Percentiles rank a stretch among this genome's conserved stretches.
Evolutionary conservation across 2,329 filamentous ascomycete genomes (phyloP).

Genomic region (Colletotrichum sp.): DNA sequence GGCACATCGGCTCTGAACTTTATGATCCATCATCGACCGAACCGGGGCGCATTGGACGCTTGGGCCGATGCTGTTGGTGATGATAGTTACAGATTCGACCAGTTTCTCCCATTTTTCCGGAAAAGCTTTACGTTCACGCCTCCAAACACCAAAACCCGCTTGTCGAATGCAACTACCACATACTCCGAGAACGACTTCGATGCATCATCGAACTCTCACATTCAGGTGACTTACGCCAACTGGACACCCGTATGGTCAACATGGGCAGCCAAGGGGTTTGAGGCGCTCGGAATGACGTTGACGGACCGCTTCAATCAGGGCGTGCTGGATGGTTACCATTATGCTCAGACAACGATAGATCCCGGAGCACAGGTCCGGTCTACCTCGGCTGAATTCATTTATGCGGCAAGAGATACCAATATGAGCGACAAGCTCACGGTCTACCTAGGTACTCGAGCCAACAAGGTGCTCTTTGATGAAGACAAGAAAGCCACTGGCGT

Average conservation of each 20-base stretch:
- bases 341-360: slow-evolving; percentile 30
- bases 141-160: slow-evolving; percentile 23
- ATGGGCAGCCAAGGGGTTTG: slow-evolving; percentile 33
- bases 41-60: slow-evolving; percentile 24
- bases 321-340: slow-evolving; percentile 39
- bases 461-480: slow-evolving; percentile 47
- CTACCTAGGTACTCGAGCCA: slow-evolving; percentile 44
- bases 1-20: slow-evolving; percentile 31
- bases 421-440: slow-evolving; percentile 38
- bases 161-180: slow-evolving; percentile 25
- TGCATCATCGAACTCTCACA: slow-evolving; percentile 23
- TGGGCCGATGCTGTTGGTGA: slow-evolving; percentile 37
- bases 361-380: slow-evolving; percentile 29
- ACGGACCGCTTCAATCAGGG: slow-evolving; percentile 43
- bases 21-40: slow-evolving; percentile 30
- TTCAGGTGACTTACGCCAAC: slow-evolving; percentile 29
- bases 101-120: slow-evolving; percentile 34
- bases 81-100: slow-evolving; percentile 29
- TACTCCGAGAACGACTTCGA: slow-evolving; percentile 19
- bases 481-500: slow-evolving; percentile 46
- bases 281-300: slow-evolving; percentile 41
- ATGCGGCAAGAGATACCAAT: slow-evolving; percentile 29
- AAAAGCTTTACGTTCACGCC: slow-evolving; percentile 35
- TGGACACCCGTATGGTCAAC: slow-evolving; percentile 24
- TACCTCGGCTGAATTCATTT: slow-evolving; percentile 40